phyloP scores from a whole-genome alignment of 1,284 basidiomycete genomes.

The Microbotryum scabiosae region DNA sequence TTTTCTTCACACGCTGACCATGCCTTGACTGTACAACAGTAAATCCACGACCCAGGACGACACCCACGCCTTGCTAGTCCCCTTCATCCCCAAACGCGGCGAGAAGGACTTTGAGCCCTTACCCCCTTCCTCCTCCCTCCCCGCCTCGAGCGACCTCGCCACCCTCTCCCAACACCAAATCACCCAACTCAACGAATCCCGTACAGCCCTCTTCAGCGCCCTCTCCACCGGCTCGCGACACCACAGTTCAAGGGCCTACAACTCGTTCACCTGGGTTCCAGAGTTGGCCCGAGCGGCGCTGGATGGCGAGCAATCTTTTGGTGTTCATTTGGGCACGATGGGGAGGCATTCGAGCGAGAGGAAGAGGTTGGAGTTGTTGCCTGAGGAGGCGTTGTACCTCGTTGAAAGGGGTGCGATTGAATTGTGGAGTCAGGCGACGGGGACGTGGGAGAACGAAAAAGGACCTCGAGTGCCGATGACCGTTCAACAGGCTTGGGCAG shows the following conservation, averaged over 20 bases:
- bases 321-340: conserved; percentile 66
- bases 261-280: conserved; percentile 33
- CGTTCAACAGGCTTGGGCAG: conserved; percentile 77
- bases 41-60: conserved; percentile 16
- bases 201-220: conserved; percentile 32
- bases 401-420: conserved; percentile 79
- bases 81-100: conserved; percentile 76
- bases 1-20: too few relatives aligned
- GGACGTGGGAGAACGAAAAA: conserved; percentile 7
- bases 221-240: conserved; percentile 29
- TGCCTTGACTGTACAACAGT: too few relatives aligned
- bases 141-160: conserved; percentile 16
- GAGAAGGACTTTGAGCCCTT: conserved; percentile 93
- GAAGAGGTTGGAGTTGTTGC: conserved; percentile 71
- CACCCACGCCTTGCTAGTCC: conserved; percentile 35
- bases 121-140: conserved; percentile 9
- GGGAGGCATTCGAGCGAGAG: conserved; percentile 51
- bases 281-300: conserved; percentile 15
- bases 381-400: conserved; percentile 88
- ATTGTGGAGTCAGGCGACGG: conserved; percentile 56
- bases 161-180: conserved; percentile 28
- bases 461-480: conserved; percentile 55
- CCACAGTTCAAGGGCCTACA: conserved; percentile 30
- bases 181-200: conserved; percentile 28
- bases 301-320: conserved; percentile 50